Evolutionary conservation across 164 flowering plant species (phyloP).

Genomic region (Magnolia kwangsiensis): DNA sequence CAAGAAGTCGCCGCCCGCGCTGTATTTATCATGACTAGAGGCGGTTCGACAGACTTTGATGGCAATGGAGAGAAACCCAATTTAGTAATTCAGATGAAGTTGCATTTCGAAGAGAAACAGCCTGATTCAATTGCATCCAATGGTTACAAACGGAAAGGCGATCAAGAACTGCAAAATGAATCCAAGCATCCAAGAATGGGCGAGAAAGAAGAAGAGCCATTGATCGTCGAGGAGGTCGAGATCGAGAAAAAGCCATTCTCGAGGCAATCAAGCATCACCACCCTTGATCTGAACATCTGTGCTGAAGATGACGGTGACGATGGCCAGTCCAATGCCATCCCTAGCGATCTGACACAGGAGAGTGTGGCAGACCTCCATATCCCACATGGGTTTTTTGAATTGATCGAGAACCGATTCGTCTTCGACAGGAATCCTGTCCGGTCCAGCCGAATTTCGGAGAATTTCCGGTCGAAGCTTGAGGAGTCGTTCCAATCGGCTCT

Average conservation of each 20-base stretch:
- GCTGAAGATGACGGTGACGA: constrained; percentile 57
- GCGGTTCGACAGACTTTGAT: constrained; percentile 10
- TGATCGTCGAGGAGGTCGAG: constrained; percentile 5
- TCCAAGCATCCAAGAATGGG: constrained; percentile 34
- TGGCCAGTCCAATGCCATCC: constrained; percentile 30
- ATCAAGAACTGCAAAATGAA: constrained; percentile 32
- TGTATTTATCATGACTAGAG: constrained; percentile 41
- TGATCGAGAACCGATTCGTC: constrained; percentile 36
- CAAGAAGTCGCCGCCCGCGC: constrained; percentile 16
- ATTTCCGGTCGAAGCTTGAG: constrained; percentile 39
- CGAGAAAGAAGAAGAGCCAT: constrained; percentile 27
- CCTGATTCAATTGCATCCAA: constrained; percentile 1
- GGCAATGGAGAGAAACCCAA: constrained; percentile 8
- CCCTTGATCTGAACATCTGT: constrained; percentile 58
- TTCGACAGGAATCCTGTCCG: constrained; percentile 25
- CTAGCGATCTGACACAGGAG: constrained; percentile 43
- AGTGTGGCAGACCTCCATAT: constrained; percentile 10
- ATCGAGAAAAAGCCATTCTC: constrained; percentile 26
- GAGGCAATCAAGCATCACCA: constrained; percentile 50
- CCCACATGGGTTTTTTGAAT: constrained; percentile 35
- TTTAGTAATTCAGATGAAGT: constrained; percentile 42
- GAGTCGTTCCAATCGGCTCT: constrained; percentile 29
- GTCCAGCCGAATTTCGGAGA: constrained; percentile 26
- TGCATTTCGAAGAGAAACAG: constrained; percentile 27
- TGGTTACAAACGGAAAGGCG: constrained; percentile 47